Evolutionary conservation across 352 stramenopile species (phyloP), one percentile per base, ranked within the genome.

Genomic region (Bremia lactucae): DNA sequence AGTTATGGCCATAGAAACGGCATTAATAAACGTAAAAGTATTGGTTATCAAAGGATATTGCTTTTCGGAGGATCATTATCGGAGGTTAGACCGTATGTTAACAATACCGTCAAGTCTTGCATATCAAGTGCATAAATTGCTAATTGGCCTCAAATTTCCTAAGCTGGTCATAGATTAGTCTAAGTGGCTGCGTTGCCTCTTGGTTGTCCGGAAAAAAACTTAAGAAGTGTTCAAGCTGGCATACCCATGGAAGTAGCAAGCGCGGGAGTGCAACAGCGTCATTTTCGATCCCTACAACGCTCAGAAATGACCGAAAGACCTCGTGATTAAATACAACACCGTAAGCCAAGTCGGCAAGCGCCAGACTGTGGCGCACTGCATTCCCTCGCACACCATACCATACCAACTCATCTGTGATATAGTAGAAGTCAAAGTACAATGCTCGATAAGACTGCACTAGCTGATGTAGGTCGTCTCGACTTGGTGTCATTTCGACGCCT

Each of bases 391-490:
- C 78, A 11, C 77, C 80, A 44, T 90, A 87, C 80, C 77, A 93
- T 28, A 90, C 74, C 23, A 93, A 55, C 46, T 93, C 80, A 56
- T 93, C 80, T 9, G 77, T 93, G 59, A 93, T 90, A 70, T 93
- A 93, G 64, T 88, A 93, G 36, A 93, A 93, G 47, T 93, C 80
- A 36, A 93, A 93, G 55, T 90, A 93, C 28, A 93, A 46, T 36
- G 75, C 74, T 2, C 77, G 80, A 55, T 88, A 93, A 18, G 69
- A 81, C 21, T 85, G 76, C 43, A 88, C 56, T 15, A 88, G 36
- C 29, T 81, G 71, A 20, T 73, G 74, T 9, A 86, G 26, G 3
- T 63, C 55, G 35, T 84, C 71, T 20, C 67, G 64, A 15, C 55
- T 55, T 1, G 47, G 35, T 19, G 39, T 26, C 19, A 25, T 19